Evolutionary conservation across 164 flowering plant genomes (phyloP).

Genomic region (Akebia trifoliata): DNA sequence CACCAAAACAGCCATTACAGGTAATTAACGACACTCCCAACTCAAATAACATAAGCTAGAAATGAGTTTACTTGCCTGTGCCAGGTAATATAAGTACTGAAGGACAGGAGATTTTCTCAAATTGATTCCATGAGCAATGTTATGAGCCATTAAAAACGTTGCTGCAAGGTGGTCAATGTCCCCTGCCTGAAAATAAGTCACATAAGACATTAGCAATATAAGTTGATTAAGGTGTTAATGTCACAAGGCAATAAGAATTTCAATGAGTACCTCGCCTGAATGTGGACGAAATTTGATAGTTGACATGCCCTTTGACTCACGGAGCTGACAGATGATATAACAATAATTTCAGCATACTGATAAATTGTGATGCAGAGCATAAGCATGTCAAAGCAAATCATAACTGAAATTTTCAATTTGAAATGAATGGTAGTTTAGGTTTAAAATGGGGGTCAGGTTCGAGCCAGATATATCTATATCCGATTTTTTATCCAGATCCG

Average conservation of each 20-base stretch:
- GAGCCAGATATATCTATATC: no score
- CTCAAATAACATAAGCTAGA: not conserved
- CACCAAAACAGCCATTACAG: conserved; percentile 9
- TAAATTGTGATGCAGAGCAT: not conserved
- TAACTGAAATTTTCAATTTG: no score
- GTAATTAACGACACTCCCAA: not conserved
- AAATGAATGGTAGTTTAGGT: no score
- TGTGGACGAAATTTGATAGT: conserved; percentile 96
- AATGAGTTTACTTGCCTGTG: conserved; percentile 48
- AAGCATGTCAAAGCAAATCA: not conserved
- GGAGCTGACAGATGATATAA: conserved; percentile 43
- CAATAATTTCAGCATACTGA: not conserved
- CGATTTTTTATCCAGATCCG: no score
- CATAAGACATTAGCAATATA: conserved; percentile 12
- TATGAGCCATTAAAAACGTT: conserved; percentile 78
- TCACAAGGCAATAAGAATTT: not conserved
- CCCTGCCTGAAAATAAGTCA: conserved; percentile 62
- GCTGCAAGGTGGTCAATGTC: conserved; percentile 99
- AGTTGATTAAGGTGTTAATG: not conserved
- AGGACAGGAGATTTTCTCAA: conserved; percentile 95
- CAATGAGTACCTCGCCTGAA: conserved; percentile 75
- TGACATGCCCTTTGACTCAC: conserved; percentile 96
- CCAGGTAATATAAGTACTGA: conserved; percentile 86
- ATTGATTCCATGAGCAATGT: conserved; percentile 95
- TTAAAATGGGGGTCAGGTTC: no score